Conservation (phyloP, 2,329 filamentous ascomycete genomes). For the Periconia digitata region DNA sequence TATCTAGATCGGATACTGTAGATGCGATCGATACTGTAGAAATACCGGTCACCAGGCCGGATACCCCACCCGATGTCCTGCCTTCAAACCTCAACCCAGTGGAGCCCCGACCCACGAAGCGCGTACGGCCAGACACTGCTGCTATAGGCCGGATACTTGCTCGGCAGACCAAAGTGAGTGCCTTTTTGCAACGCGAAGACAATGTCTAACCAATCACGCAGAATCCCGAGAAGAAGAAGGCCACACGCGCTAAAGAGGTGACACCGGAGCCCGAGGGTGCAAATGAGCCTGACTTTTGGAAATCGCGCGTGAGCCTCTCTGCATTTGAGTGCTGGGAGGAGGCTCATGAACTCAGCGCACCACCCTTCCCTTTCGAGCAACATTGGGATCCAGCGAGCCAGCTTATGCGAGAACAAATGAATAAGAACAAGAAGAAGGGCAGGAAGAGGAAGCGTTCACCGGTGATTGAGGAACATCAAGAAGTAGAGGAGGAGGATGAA, state of each 20-base stretch:
- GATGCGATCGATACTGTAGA: not conserved
- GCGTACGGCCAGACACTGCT: constrained; percentile 27
- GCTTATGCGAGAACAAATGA: constrained; percentile 57
- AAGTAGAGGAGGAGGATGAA: constrained; percentile 35
- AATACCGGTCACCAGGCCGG: not conserved
- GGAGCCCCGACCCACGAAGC: constrained; percentile 15
- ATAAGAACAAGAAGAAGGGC: constrained; percentile 56
- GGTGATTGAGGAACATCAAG: constrained; percentile 41
- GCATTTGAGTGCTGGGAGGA: constrained; percentile 81
- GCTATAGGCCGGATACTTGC: constrained; percentile 34
- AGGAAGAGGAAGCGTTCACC: constrained; percentile 36
- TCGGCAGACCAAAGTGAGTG: constrained; percentile 24
- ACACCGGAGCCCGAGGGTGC: constrained; percentile 26
- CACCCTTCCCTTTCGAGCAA: constrained; percentile 87
- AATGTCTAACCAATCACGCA: constrained; percentile 1
- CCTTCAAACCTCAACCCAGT: not conserved
- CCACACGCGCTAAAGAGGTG: constrained; percentile 19
- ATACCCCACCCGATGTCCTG: constrained; percentile 4
- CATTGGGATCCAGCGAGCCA: constrained; percentile 82
- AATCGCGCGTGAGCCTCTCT: constrained; percentile 69
- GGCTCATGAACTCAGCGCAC: constrained; percentile 62
- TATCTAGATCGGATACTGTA: not conserved
- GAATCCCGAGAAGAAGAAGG: constrained; percentile 21
- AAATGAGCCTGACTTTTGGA: constrained; percentile 67
- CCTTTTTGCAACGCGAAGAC: not conserved